phyloP scores from a whole-genome alignment of 495 filamentous ascomycete genomes.

The Daldinia childiae region DNA sequence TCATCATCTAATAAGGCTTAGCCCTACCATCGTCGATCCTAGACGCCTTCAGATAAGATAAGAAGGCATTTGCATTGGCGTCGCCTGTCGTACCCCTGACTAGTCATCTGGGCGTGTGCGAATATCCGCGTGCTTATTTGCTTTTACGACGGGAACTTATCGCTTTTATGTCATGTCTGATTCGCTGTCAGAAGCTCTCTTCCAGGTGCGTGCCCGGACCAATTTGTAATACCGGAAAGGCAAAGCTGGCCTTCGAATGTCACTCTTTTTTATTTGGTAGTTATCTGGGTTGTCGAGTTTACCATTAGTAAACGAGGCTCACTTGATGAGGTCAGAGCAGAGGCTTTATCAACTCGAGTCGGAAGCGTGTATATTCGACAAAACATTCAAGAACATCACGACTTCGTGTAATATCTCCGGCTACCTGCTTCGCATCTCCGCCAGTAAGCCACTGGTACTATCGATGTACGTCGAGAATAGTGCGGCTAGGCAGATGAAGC shows the following conservation, averaged over 20 bases:
- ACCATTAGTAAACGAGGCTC: constrained; percentile 6
- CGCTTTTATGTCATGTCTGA: constrained; percentile 15
- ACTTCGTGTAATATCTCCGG: neutral
- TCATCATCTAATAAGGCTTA: constrained; percentile 19
- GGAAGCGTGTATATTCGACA: neutral
- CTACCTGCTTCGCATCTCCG: neutral
- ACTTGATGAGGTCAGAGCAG: neutral
- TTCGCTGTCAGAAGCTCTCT: constrained; percentile 1
- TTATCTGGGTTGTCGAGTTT: constrained; percentile 10
- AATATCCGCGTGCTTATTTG: constrained; percentile 7
- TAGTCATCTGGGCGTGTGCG: constrained; percentile 4
- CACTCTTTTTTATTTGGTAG: neutral
- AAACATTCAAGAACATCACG: neutral
- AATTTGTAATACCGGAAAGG: constrained; percentile 21
- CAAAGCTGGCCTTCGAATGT: constrained; percentile 4
- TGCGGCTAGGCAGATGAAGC: neutral
- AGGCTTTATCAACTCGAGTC: neutral
- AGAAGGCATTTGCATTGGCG: constrained; percentile 5
- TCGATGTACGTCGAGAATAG: constrained; percentile 1
- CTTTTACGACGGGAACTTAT: constrained; percentile 12
- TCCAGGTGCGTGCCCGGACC: constrained; percentile 4
- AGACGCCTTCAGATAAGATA: constrained; percentile 30
- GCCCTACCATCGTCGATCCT: constrained; percentile 12
- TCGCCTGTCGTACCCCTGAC: neutral
- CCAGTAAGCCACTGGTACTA: neutral